Base-by-base conservation (phyloP, 1,284 basidiomycete genomes). In the Tetrapyrgos nigripes region DNA sequence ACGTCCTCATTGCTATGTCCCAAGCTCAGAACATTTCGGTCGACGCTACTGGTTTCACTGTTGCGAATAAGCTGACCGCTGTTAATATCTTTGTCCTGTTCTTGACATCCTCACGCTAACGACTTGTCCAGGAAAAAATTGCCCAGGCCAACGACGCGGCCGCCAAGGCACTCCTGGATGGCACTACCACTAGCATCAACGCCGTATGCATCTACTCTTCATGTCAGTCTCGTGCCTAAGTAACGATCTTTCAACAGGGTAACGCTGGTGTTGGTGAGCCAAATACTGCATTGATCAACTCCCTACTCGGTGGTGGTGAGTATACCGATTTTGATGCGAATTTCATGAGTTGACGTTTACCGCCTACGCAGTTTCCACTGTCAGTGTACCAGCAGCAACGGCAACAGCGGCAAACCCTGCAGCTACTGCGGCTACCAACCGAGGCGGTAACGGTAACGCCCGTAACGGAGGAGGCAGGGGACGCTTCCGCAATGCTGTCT, bases 181-280 rank as follows among this genome's bases (percentile, higher is more conserved):
- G 59, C 43, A 35, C 48, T 13, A 40, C 40, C 3, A 60, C 59
- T 19, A 60, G 59, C 28, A 44, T 60, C 24, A 60, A 60, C 37
- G 37, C 44, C n/a, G 44, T 45, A 47, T 21, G 43, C n/a, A 53
- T 53, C 11, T 35, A 19, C 43, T 27, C 26, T 29, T 9, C 24
- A 6, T 21, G n/a, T 17, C 11, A 8, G 6, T 27, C 11, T 2
- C 13, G 17, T 6, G n/a, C 14, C 2, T 14, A 26, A 13, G 26
- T 29, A 13, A 23, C 13, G 6, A 29, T n/a, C 29, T 23, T 9
- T 40, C 26, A 6, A 46, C 13, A 54, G 50, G 65, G 65, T 45
- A 64, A 66, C 51, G 65, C 64, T 50, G 65, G 65, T 57, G 65
- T 66, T 24, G 64, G 58, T 27, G 37, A 51, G 19, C 57, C 57